Evolutionary conservation across 139 green algal species (phyloP).

Genomic region (Picochlorum sp.): DNA sequence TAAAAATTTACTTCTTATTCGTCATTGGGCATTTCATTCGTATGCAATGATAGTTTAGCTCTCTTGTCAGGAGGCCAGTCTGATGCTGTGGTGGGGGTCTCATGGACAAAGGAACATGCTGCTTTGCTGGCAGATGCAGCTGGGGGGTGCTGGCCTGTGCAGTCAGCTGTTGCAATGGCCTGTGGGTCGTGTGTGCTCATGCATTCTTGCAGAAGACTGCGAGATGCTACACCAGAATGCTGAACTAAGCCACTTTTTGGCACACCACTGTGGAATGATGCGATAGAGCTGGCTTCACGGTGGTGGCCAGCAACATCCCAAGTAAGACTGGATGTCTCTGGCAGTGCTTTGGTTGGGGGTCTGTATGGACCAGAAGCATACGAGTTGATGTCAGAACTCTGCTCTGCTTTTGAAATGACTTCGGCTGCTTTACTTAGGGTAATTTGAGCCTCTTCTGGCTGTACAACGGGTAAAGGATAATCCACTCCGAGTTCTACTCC

Average conservation of each 20-base stretch:
- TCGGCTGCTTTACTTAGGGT: slow-evolving; percentile 11
- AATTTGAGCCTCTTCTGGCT: slow-evolving; percentile 9
- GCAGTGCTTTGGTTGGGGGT: not conserved
- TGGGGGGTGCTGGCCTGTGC: no score
- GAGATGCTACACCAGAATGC: no score
- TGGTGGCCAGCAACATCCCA: not conserved
- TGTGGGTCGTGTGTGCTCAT: no score
- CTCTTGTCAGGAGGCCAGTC: no score
- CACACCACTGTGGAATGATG: not conserved
- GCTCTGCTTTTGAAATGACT: slow-evolving; percentile 14
- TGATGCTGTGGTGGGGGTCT: no score
- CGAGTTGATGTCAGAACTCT: slow-evolving; percentile 1
- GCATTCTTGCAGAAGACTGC: no score
- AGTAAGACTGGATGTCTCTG: not conserved
- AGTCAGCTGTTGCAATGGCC: no score
- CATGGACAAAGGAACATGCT: not conserved
- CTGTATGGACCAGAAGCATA: not conserved
- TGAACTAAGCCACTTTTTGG: no score
- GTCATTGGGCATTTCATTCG: no score
- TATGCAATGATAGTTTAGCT: no score
- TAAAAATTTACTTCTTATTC: not conserved
- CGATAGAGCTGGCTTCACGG: not conserved
- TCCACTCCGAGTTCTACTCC: slow-evolving; percentile 50
- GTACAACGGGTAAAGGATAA: slow-evolving; percentile 59
- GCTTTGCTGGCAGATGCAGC: no score